Evolutionary conservation across 257 asterid species (phyloP), one percentile per base, ranked within the genome.

Genomic region (Lithospermum erythrorhizon): DNA sequence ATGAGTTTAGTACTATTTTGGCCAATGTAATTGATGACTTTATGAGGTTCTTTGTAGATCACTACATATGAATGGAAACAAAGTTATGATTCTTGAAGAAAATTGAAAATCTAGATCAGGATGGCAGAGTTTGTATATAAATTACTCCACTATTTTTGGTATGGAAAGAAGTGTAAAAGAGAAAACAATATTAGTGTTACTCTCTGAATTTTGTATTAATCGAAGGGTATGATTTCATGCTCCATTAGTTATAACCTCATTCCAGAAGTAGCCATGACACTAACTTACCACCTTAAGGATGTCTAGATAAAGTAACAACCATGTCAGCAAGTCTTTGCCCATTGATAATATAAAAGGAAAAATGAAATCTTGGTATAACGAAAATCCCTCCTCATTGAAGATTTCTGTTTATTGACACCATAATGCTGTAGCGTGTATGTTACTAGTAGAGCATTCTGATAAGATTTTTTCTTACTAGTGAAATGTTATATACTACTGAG

Each of bases 1-100:
- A 89, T 71, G 97, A 89, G 63, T 93, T 93, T 63, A 97, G 97
- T 48, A 84, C 91, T 62, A 89, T 93, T 59, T 76, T 0, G 41
- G 60, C 60, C 17, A 55, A 55, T 30, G 60, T 56, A 23, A 24
- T 55, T 55, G 29, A 55, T 55, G 35, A 25, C 22, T 8, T 11
- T 29, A 7, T 25, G 14, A 21, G 16, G 22, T 21, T 21, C n/a
- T 55, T 9, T 22, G 24, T 27, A 24, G 14, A n/a, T 55, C 27
- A 8, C 16, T 18, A 52, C 56, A 18, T 52, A 15, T 52, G n/a
- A 51, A 19, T 1, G 13, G 1, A 51, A 51, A 51, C 18, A 51
- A 14, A 51, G 56, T 18, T 52, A 15, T 20, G 27, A 53, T 53
- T 53, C 11, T 53, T n/a, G 25, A 8, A n/a, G 57, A 22, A 37